Evolutionary conservation across 1,284 basidiomycete genomes (phyloP).

Genomic region (Marasmius sp.): DNA sequence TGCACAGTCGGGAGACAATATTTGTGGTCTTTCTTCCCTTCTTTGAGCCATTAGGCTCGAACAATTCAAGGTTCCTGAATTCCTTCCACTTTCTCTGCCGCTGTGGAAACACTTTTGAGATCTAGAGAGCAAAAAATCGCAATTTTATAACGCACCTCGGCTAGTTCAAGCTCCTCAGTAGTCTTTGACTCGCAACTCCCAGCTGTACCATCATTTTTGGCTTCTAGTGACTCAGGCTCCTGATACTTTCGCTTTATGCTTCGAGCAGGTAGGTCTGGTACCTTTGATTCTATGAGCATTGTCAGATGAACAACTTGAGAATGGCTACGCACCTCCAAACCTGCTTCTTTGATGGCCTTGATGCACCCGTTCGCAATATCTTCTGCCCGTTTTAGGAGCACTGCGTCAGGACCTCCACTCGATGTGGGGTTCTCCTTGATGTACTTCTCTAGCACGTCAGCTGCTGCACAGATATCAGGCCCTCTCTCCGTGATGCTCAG

Average conservation of each 20-base stretch:
- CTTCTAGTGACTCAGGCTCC: no score
- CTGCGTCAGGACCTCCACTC: neutral
- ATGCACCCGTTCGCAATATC: neutral
- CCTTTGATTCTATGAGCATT: neutral
- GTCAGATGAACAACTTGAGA: neutral
- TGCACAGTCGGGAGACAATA: neutral
- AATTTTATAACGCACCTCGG: neutral
- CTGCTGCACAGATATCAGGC: neutral
- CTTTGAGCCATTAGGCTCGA: neutral
- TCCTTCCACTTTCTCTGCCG: neutral
- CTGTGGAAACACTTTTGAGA: neutral
- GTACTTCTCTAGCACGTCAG: neutral
- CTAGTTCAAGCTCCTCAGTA: neutral
- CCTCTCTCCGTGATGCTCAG: neutral
- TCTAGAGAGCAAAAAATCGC: neutral
- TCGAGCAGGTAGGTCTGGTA: neutral
- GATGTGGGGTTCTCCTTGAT: neutral
- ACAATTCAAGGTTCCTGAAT: neutral
- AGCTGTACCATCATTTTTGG: no score
- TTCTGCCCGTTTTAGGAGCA: neutral
- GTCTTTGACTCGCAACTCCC: no score
- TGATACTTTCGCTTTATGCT: neutral
- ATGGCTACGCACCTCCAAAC: neutral
- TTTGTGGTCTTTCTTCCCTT: neutral
- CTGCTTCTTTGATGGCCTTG: neutral